phyloP scores from a whole-genome alignment of 2,329 filamentous ascomycete species.

The Talaromyces amestolkiae region DNA sequence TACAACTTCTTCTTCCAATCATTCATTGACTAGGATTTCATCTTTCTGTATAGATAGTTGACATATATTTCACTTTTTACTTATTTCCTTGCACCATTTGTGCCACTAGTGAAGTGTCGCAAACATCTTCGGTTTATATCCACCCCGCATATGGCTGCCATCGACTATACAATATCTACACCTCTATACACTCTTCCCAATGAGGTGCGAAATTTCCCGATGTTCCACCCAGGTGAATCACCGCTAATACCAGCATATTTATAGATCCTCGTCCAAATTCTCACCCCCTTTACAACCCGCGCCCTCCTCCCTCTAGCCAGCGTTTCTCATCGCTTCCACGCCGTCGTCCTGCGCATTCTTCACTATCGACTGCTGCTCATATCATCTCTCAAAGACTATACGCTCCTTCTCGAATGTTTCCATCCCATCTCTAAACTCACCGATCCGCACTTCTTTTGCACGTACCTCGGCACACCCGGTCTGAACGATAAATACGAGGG shows the following conservation, averaged over 20 bases:
- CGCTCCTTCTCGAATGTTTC: slow-evolving; percentile 74
- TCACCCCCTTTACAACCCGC: slow-evolving; percentile 50
- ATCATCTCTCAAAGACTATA: slow-evolving; percentile 59
- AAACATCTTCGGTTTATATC: background rate
- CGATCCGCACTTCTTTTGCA: slow-evolving; percentile 67
- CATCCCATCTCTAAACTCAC: slow-evolving; percentile 67
- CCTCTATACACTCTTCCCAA: slow-evolving; percentile 12
- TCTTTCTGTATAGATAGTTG: background rate
- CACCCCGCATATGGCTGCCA: slow-evolving; percentile 4
- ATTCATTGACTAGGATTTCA: background rate
- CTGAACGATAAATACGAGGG: slow-evolving; percentile 48
- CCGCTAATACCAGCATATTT: background rate
- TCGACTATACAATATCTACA: background rate
- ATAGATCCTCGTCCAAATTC: slow-evolving; percentile 53
- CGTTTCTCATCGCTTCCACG: slow-evolving; percentile 63
- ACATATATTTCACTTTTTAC: background rate
- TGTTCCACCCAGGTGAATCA: background rate
- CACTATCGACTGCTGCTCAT: slow-evolving; percentile 62
- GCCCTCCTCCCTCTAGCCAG: slow-evolving; percentile 57
- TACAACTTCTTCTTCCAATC: background rate
- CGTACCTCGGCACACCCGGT: slow-evolving; percentile 63
- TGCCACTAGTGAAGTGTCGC: background rate
- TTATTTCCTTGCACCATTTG: background rate
- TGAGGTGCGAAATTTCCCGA: background rate
- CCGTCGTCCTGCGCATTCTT: slow-evolving; percentile 61